These are phyloP conservation scores for Globisporangium megalacanthum DNA, from an alignment of 352 stramenopile genomes.

Conservation along the genomic window DNA sequence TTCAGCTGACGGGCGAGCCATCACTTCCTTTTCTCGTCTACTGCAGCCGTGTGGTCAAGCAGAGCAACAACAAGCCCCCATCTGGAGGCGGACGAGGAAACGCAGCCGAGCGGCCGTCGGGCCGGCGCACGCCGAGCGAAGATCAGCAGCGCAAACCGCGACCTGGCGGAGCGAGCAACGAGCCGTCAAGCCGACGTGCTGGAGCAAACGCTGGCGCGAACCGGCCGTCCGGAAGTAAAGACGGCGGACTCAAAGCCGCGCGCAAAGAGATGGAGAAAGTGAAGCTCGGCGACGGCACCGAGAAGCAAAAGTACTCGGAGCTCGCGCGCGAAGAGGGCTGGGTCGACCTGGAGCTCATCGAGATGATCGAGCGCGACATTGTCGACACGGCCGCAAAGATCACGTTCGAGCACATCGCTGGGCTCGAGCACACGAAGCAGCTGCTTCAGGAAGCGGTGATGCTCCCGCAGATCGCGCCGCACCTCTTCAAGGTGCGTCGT, in stretches of 20 bases:
- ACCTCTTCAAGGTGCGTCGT: slow-evolving; percentile 58
- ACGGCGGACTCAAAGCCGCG: slow-evolving; percentile 35
- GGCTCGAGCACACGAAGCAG: slow-evolving; percentile 77
- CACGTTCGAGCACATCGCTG: slow-evolving; percentile 74
- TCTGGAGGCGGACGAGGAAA: slow-evolving; percentile 12
- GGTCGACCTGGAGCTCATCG: slow-evolving; percentile 78
- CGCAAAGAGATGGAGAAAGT: slow-evolving; percentile 35
- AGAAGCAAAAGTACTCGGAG: slow-evolving; percentile 74
- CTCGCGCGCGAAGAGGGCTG: slow-evolving; percentile 64
- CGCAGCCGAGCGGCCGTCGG: slow-evolving; percentile 28
- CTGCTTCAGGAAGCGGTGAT: slow-evolving; percentile 81
- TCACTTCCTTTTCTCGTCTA: neutral
- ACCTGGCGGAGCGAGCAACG: slow-evolving; percentile 22
- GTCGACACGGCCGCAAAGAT: slow-evolving; percentile 66
- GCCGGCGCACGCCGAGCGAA: slow-evolving; percentile 48
- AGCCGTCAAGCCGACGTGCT: slow-evolving; percentile 13
- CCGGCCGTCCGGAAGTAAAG: slow-evolving; percentile 23
- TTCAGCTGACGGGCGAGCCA: slow-evolving; percentile 6
- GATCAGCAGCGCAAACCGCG: slow-evolving; percentile 38
- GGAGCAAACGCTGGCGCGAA: slow-evolving; percentile 17
- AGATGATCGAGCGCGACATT: slow-evolving; percentile 85
- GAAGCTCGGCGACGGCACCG: slow-evolving; percentile 16
- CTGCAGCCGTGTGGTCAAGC: slow-evolving; percentile 31
- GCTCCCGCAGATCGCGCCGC: slow-evolving; percentile 76
- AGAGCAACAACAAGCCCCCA: slow-evolving; percentile 14